These are phyloP conservation scores for Waltiozyma sp. DNA, from an alignment of 1,139 yeast genomes.

Conservation along the genomic window DNA sequence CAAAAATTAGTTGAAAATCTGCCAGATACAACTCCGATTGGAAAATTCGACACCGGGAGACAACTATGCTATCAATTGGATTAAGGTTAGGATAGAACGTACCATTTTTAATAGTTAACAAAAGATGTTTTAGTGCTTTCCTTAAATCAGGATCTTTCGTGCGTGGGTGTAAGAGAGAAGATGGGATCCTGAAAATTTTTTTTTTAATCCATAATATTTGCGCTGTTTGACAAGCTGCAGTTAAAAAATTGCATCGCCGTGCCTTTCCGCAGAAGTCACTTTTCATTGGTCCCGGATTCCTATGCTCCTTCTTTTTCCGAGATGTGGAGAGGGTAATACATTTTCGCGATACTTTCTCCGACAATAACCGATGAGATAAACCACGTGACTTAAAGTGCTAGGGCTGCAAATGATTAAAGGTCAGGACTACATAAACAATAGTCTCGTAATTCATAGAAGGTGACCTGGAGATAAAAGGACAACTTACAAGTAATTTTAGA, in stretches of 20 bases:
- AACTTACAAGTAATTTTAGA: too few species aligned
- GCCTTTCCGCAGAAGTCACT: not conserved
- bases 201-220: not conserved
- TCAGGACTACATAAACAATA: too few species aligned
- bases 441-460: too few species aligned
- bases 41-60: too few species aligned
- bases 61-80: not conserved
- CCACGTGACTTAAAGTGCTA: not conserved
- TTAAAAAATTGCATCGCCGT: not conserved
- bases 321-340: not conserved
- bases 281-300: not conserved
- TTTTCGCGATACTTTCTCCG: not conserved
- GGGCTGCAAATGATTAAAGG: too few species aligned
- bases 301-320: not conserved
- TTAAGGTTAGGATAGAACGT: not conserved
- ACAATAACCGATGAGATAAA: not conserved
- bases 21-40: too few species aligned
- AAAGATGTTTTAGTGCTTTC: not conserved
- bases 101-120: slow-evolving; percentile 1
- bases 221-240: not conserved
- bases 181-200: slow-evolving; percentile 1
- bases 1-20: not conserved
- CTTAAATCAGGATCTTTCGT: not conserved
- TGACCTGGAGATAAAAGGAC: too few species aligned
- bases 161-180: not conserved